A percentile compares a stretch with the other conserved stretches of the same genome.
Evolutionary conservation across 371 early-diverging fungal species (phyloP).

Genomic region (Rhizopus arrhizus): DNA sequence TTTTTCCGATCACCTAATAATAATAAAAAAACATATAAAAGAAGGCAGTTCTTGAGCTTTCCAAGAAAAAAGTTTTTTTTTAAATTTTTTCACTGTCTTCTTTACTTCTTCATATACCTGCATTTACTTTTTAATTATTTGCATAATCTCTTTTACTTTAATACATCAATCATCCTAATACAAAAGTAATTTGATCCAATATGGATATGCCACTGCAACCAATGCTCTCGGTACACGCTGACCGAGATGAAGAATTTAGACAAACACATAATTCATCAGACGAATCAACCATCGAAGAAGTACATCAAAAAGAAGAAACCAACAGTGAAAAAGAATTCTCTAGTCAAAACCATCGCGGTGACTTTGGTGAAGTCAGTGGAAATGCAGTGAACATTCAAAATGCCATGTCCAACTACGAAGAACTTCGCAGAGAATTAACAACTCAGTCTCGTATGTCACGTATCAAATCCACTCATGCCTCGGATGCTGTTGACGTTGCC

Average conservation of each 20-base stretch:
- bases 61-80: not conserved
- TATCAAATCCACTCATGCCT: constrained; percentile 24
- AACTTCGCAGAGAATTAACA: constrained; percentile 49
- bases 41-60: not conserved
- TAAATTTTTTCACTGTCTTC: not conserved
- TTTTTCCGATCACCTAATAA: constrained; percentile 19
- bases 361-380: constrained; percentile 46
- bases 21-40: constrained; percentile 13
- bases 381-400: constrained; percentile 52
- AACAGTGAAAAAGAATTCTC: constrained; percentile 14
- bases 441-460: constrained; percentile 41
- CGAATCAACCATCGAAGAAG: constrained; percentile 31
- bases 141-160: constrained; percentile 3
- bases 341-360: constrained; percentile 16
- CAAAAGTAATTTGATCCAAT: constrained; percentile 15
- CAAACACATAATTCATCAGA: constrained; percentile 19
- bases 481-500: constrained; percentile 15
- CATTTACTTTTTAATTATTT: constrained; percentile 3
- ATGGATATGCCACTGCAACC: constrained; percentile 32
- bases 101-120: constrained; percentile 3
- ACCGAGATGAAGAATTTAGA: constrained; percentile 25
- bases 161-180: constrained; percentile 11
- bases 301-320: constrained; percentile 29
- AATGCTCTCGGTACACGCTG: constrained; percentile 14
- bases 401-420: constrained; percentile 50